Evolutionary conservation across 1,284 basidiomycete species (phyloP), one percentile per base, ranked within the genome.

Genomic region (Naganishia albida): DNA sequence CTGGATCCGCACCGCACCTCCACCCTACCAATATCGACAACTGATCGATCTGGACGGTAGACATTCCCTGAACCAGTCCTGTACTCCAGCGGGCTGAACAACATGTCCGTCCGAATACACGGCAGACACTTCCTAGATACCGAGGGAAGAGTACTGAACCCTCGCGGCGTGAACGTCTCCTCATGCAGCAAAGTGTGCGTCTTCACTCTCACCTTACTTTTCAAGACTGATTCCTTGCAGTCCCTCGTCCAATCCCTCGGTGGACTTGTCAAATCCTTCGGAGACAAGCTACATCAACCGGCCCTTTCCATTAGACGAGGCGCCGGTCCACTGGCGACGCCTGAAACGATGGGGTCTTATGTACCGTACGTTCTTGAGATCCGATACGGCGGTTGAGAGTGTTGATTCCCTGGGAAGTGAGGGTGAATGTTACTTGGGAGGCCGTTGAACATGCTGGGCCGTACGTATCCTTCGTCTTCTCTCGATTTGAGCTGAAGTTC

Each of bases 351-450:
- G 92, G 92, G 91, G 91, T 1, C 78, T 93, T 70, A 89, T 89
- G 0, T 91, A 93, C 73, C 81, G 91, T 91, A 72, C 57, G 88
- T 80, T 23, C 13, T 7, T 18, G 26, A 20, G 3, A 26, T 30
- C 3, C 13, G 26, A 15, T 25, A 20, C 38, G 7, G 7, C 42
- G 46, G 20, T 1, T 30, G 16, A 8, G 12, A 1, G 8, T 59
- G 34, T 25, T 25, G 23, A 23, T 1, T 23, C 7, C n/a, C 42
- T 4, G 10, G 63, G 20, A 69, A 91, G 91, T 93, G 70, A 83
- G 91, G 64, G 88, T 97, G 70, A 86, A 93, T 20, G 85, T 98
- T 3, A 96, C 94, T 1, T 99, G 95, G 96, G 95, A 99, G 75
- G 91, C 93, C 0, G 82, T 99, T 25, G 93, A 97, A 73, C 96